phyloP scores from a whole-genome alignment of 1,284 basidiomycete species.

The Leccinum fallax region DNA sequence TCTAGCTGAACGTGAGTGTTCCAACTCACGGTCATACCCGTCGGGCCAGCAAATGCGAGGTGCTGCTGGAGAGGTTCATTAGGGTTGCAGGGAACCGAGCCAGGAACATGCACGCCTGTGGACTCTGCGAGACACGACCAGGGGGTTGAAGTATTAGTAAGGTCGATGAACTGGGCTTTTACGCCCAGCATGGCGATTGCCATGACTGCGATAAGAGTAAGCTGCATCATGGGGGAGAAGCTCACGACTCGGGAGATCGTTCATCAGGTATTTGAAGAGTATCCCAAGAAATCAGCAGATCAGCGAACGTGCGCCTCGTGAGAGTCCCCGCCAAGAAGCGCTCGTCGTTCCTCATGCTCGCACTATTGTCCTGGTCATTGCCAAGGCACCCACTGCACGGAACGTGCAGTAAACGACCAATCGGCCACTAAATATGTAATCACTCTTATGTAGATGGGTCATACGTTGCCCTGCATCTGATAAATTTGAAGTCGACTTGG shows the following conservation, averaged over 20 bases:
- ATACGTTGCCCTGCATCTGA: not conserved
- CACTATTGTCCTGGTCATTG: not conserved
- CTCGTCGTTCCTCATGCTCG: not conserved
- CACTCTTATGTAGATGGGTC: not conserved
- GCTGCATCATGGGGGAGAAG: not conserved
- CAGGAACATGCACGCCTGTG: slow-evolving; percentile 32
- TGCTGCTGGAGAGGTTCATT: slow-evolving; percentile 31
- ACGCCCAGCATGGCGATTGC: slow-evolving; percentile 12
- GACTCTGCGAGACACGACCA: slow-evolving; percentile 29
- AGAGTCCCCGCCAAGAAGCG: not conserved
- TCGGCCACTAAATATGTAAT: not conserved
- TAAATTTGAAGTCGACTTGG: not conserved
- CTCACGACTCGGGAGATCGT: not conserved
- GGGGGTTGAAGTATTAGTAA: not conserved
- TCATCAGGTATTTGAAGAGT: not conserved
- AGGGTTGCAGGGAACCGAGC: slow-evolving; percentile 31
- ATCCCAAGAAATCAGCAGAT: not conserved
- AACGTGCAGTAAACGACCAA: not conserved
- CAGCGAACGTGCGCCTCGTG: not conserved
- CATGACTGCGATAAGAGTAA: slow-evolving; percentile 5
- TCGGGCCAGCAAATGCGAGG: slow-evolving; percentile 24
- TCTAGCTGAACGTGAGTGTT: slow-evolving; percentile 23
- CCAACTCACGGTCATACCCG: slow-evolving; percentile 33
- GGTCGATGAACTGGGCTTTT: not conserved
- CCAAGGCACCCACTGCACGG: not conserved